Percentiles rank a stretch among this genome's conserved stretches.
phyloP scores from a whole-genome alignment of 1,284 basidiomycete species.

The Anthracocystis setariae region DNA sequence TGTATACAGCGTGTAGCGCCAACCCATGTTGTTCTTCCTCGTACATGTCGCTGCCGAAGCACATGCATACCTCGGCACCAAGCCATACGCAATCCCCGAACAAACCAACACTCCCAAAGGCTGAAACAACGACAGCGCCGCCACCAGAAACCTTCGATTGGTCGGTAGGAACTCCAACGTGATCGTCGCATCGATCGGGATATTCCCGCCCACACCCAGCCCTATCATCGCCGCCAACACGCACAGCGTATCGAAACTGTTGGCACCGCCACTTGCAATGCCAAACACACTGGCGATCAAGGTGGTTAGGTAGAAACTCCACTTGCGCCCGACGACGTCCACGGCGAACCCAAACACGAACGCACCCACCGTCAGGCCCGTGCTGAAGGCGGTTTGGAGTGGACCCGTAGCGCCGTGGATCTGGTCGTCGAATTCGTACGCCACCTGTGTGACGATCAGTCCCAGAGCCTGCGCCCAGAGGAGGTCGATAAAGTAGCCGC shows the following conservation, averaged over 20 bases:
- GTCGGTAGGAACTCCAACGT: constrained; percentile 60
- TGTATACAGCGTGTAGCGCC: constrained; percentile 62
- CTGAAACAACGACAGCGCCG: constrained; percentile 60
- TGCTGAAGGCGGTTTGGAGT: constrained; percentile 52
- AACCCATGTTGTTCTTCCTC: constrained; percentile 58
- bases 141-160: constrained; percentile 51
- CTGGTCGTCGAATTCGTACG: constrained; percentile 45
- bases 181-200: constrained; percentile 61
- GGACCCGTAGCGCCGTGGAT: constrained; percentile 45
- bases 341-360: constrained; percentile 62
- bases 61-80: constrained; percentile 59
- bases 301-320: constrained; percentile 62
- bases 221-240: constrained; percentile 54
- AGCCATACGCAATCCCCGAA: constrained; percentile 58
- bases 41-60: constrained; percentile 40
- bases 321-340: constrained; percentile 59
- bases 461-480: constrained; percentile 62
- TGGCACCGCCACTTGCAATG: constrained; percentile 49
- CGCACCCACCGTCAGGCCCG: constrained; percentile 61
- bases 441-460: constrained; percentile 53
- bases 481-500: constrained; percentile 63
- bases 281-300: constrained; percentile 59
- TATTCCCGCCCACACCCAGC: constrained; percentile 61
- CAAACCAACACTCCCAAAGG: constrained; percentile 62
- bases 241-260: constrained; percentile 52